Base-by-base conservation (phyloP, 768 basidiomycete species). In the Imleria badia region DNA sequence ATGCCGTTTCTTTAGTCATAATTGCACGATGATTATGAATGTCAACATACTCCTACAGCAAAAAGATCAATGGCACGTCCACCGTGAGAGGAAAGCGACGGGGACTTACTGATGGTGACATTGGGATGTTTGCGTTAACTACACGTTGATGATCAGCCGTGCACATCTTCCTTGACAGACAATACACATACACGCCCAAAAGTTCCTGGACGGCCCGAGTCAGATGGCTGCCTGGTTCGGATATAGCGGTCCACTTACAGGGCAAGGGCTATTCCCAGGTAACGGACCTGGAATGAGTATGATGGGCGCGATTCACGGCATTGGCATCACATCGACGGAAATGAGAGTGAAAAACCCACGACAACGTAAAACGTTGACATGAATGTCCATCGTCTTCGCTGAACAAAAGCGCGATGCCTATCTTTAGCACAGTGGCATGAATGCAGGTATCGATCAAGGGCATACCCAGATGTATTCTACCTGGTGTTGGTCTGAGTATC, bases 401-500 rank as follows among this genome's bases (percentile, higher is more conserved):
- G 22, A 3, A 45, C 23, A 31, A 38, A 19, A 19, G 22, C 20
- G n/a, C 14, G 5, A 6, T 14, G 7, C 19, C 7, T 11, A 26
- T 22, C 30, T 31, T 43, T 0, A 53, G 41, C 22, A n/a, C 26
- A 38, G 14, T 40, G 1, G 20, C 6, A 7, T 26, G 31, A 26
- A 26, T 10, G 13, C 13, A 31, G 13, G 17, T 22, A 20, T n/a
- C 7, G 12, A 10, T n/a, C 26, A 14, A 52, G 26, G 22, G 39
- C 63, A 12, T 51, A 62, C 63, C 63, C 63, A 65, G 14, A 65
- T 41, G 35, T 59, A 40, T 56, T 65, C 46, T 23, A 57, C 57
- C 60, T 65, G n/a, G 20, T 30, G 15, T 15, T n/a, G 4, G 14
- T 23, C 19, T 58, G 41, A 52, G 44, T 13, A 54, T 43, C 22